Base-by-base conservation (phyloP, 805 yeast species). In the Starmerella roubikii region DNA sequence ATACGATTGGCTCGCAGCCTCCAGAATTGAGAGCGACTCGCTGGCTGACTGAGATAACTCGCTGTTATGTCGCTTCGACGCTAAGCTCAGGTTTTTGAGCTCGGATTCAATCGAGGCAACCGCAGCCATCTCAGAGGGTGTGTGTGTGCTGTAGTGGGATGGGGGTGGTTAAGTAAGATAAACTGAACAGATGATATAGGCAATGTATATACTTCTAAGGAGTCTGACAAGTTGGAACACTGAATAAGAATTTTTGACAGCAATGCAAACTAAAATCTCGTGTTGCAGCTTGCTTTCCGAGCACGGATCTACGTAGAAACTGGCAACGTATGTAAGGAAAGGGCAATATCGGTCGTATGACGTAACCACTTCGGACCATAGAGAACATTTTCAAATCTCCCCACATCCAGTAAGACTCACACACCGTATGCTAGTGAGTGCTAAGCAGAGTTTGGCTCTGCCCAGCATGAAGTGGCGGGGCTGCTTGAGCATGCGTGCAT, bases 31-130 rank as follows among this genome's bases (percentile, higher is more conserved):
- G n/a, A 51, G 43, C 23, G 56, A 45, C 19, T 35, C 34, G 22
- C 48, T 52, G 27, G 48, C 44, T 12, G 50, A 38, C 7, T 37
- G 73, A 38, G 72, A 71, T 24, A 86, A 70, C n/a, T 78, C 88
- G 0, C 73, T 52, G 51, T 74, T 74, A 46, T 82, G 67, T 37
- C 94, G 65, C 55, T 74, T 77, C 9, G 91, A 67, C 48, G 84
- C 94, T 1, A 77, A 59, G 3, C 76, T 62, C 38, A 88, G 62
- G 22, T 61, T 64, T 10, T 67, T 59, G 46, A 85, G 62, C 52
- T 84, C 95, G 0, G 69, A 47, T 10, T 61, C 56, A 38, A 83
- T 59, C 16, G 47, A 41, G 16, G 39, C 39, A 3, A 49, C 37
- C 3, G 50, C 37, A 4, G 50, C 37, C 51, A 47, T 47, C 7